A percentile compares a stretch with the other conserved stretches of the same genome.
phyloP scores from a whole-genome alignment of 192 early-diverging fungal species.

The Rhizoclosmatium sp. region DNA sequence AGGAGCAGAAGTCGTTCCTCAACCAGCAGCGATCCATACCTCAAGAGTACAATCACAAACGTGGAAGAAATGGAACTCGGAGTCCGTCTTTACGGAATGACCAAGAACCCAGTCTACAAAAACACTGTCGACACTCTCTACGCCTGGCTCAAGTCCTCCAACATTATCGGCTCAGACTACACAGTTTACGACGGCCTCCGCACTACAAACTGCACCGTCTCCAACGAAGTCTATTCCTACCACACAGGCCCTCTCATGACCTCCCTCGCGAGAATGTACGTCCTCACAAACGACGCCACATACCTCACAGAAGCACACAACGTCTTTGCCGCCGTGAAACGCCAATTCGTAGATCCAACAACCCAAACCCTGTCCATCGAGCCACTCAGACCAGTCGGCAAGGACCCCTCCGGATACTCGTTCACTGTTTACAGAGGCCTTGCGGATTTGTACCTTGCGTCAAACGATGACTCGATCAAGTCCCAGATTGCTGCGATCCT shows the following conservation, averaged over 20 bases:
- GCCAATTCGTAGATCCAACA: neutral
- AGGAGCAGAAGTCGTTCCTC: neutral
- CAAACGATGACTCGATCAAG: neutral
- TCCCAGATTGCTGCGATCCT: conserved; percentile 8
- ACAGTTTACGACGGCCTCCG: conserved; percentile 27
- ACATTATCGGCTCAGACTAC: neutral
- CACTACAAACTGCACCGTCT: neutral
- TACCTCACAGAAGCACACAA: conserved; percentile 37
- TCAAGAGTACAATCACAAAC: conserved; percentile 60
- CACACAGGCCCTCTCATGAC: conserved; percentile 24
- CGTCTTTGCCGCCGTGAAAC: neutral
- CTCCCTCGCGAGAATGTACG: conserved; percentile 27
- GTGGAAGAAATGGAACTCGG: conserved; percentile 45
- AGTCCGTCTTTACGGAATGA: conserved; percentile 45
- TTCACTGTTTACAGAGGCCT: conserved; percentile 30
- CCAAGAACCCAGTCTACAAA: conserved; percentile 38
- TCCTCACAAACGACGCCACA: conserved; percentile 21
- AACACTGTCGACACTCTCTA: conserved; percentile 37
- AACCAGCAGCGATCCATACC: conserved; percentile 8
- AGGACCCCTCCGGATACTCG: neutral
- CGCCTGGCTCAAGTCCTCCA: conserved; percentile 44
- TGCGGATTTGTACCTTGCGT: conserved; percentile 19
- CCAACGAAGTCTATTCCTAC: conserved; percentile 14
- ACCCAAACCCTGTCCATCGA: neutral
- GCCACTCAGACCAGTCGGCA: neutral